Conservation (phyloP, 2,329 filamentous ascomycete species). For the Colletotrichum agaves region DNA sequence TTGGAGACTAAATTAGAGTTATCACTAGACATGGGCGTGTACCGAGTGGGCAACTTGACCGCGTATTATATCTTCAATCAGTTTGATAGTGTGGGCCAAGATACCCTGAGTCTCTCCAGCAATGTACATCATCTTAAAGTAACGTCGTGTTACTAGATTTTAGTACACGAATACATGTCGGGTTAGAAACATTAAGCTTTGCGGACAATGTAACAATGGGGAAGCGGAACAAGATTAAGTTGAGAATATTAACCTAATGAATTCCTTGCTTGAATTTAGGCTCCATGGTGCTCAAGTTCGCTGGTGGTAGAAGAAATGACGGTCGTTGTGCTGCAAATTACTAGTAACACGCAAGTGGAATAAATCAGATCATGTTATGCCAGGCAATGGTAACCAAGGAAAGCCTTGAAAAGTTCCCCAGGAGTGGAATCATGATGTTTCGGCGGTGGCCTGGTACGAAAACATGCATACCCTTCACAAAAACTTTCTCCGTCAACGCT, state of each 20-base stretch:
- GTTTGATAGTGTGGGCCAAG: slow-evolving; percentile 36
- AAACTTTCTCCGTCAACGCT: not conserved
- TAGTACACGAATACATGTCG: fast-evolving
- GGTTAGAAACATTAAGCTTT: no score
- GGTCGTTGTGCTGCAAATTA: not conserved
- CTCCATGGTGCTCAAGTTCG: not conserved
- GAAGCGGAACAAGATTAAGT: not conserved
- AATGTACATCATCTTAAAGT: slow-evolving; percentile 41
- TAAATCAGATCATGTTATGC: not conserved
- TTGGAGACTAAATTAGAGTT: no score
- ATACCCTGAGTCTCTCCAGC: slow-evolving; percentile 38
- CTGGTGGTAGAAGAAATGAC: not conserved
- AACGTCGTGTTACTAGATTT: not conserved
- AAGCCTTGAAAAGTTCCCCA: not conserved
- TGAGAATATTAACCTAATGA: slow-evolving; percentile 8
- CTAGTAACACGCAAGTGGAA: not conserved
- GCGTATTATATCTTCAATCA: slow-evolving; percentile 40
- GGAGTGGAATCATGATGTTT: not conserved
- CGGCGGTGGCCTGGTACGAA: not conserved
- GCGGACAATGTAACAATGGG: no score
- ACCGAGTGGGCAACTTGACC: slow-evolving; percentile 39
- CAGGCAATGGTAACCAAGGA: not conserved
- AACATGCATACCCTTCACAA: not conserved
- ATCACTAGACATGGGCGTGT: not conserved
- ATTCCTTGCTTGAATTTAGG: slow-evolving; percentile 33